Base-by-base conservation (phyloP, 2,329 filamentous ascomycete species). In the Diaporthe australafricana region DNA sequence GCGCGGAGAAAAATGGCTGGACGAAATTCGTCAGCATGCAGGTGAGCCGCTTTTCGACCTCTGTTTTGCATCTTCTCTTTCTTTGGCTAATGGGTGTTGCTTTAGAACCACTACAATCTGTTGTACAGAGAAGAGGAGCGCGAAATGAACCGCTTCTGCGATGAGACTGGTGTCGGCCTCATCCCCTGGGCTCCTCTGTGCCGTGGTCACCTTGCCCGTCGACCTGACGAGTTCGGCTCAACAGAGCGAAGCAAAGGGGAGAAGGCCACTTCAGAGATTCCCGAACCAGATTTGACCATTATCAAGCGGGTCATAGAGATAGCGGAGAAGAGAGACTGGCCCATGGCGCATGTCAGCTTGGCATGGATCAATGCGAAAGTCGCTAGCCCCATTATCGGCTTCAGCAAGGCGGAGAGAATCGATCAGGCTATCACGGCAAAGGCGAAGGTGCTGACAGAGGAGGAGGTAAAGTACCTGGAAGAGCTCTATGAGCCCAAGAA, bases 11-110 rank as follows among this genome's bases (percentile, higher is more conserved):
- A 75, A 82, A 89, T 72, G 85, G 87, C 32, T 91, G 88, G 88
- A 88, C 87, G 20, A 87, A 90, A 77, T 91, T 91, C 76, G 80
- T 91, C 74, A 85, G 83, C 22, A 91, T 91, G 89, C 89, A 91
- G 76, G 67, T 69, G n/a, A 50, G 66, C 30, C 17, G 17, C 14
- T 38, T 30, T n/a, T 11, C 4, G 1, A 7, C 50, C n/a, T 20
- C 2, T 2, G 12, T 22, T 8, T 25, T 22, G 14, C 32, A 14
- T 1, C 9, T 9, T 9, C 3, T 16, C 25, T 27, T 42, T 45
- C 20, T 9, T n/a, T 50, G 32, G 9, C 55, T 60, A 1, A 69
- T 8, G 0, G 0, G 6, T 5, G 11, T 20, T 14, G 22, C 9
- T 6, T 16, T 25, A 71, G 70, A 73, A 72, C 35, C 84, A 87